Conservation (phyloP, 2,329 filamentous ascomycete genomes). For the Ophiostoma ulmi region DNA sequence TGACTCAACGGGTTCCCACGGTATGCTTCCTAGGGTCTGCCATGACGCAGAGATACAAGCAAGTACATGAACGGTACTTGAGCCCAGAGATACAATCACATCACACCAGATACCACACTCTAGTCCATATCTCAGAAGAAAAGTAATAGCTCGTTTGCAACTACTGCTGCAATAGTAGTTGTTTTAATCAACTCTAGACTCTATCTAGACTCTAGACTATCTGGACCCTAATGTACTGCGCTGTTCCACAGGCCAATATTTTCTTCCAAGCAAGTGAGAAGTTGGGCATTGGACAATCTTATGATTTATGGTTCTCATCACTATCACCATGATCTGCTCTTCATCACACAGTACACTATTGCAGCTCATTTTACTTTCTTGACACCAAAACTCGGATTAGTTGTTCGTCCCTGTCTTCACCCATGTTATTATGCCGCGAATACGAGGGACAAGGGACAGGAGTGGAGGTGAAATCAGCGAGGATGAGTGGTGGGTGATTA, state of each 20-base stretch:
- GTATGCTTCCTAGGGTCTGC: not conserved
- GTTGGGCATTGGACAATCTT: constrained; percentile 6
- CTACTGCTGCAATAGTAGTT: not conserved
- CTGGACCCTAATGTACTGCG: not conserved
- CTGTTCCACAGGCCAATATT: not conserved
- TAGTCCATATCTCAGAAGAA: not conserved
- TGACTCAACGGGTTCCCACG: not conserved
- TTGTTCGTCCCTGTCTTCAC: constrained; percentile 1
- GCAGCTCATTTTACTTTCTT: constrained; percentile 2
- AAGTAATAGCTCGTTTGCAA: constrained; percentile 10
- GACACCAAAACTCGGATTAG: not conserved
- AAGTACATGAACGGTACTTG: not conserved
- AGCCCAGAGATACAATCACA: not conserved
- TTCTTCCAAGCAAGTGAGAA: not conserved
- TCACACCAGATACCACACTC: constrained; percentile 6
- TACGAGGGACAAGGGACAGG: not conserved
- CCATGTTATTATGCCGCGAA: not conserved
- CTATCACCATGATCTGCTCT: not conserved
- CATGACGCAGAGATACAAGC: not conserved
- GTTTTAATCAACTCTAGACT: not conserved
- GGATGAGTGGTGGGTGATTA: not conserved
- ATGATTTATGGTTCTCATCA: not conserved
- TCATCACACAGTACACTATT: not conserved
- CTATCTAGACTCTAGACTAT: not conserved
- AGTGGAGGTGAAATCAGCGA: not conserved